phyloP scores from a whole-genome alignment of 2,329 filamentous ascomycete species.

The Fusarium sp. region DNA sequence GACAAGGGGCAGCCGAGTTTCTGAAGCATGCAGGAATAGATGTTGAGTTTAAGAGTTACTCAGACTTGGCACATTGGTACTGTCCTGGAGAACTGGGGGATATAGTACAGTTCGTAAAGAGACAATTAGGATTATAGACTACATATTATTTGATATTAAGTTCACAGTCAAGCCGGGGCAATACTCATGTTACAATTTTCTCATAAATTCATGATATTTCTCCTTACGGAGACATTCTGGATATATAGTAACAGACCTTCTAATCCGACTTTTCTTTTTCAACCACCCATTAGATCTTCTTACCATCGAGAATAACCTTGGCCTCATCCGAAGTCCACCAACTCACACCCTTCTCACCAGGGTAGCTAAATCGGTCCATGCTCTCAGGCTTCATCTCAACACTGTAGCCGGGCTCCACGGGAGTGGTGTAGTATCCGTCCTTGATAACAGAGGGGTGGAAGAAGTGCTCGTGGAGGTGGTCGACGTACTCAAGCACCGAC shows the following conservation, averaged over 20 bases:
- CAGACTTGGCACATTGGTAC: conserved; percentile 61
- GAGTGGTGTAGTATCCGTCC: conserved; percentile 90
- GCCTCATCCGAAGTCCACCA: conserved; percentile 90
- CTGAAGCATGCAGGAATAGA: conserved; percentile 53
- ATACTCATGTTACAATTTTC: background rate
- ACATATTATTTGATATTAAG: too few relatives aligned
- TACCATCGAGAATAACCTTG: conserved; percentile 76
- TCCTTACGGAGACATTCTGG: conserved; percentile 16
- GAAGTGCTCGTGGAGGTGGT: conserved; percentile 95
- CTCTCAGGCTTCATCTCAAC: conserved; percentile 93
- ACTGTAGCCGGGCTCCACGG: conserved; percentile 84
- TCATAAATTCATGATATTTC: conserved; percentile 39
- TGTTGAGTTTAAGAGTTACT: conserved; percentile 56
- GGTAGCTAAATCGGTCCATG: conserved; percentile 84
- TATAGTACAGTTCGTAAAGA: conserved; percentile 51
- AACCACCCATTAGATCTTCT: conserved; percentile 60
- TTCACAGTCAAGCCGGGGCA: background rate
- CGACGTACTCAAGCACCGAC: conserved; percentile 89
- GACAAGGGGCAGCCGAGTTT: conserved; percentile 50
- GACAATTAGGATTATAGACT: background rate
- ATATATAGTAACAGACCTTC: background rate
- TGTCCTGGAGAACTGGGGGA: conserved; percentile 56
- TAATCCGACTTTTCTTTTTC: conserved; percentile 17
- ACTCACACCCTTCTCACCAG: conserved; percentile 80
- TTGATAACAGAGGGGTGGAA: conserved; percentile 82